These are phyloP conservation scores for Cladosporium sp. DNA, from an alignment of 2,329 filamentous ascomycete species.

Conservation along the genomic window DNA sequence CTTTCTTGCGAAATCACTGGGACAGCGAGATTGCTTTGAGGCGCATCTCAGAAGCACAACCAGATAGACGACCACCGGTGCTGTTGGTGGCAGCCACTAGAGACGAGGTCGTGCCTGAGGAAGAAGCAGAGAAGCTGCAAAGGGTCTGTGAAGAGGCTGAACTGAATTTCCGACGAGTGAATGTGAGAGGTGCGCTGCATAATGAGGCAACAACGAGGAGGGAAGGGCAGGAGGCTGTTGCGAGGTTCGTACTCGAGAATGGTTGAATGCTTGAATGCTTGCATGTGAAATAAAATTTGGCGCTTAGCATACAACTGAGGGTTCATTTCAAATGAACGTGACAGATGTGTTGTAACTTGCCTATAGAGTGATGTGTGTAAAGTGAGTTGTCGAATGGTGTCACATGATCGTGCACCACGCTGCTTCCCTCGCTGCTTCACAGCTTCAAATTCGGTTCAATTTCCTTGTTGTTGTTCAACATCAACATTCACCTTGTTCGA, in stretches of 20 bases:
- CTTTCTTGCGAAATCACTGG: constrained; percentile 63
- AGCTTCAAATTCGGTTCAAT: too few relatives aligned
- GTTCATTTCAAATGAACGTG: too few relatives aligned
- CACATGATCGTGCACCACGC: too few relatives aligned
- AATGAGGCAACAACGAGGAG: constrained; percentile 43
- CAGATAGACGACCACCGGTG: constrained; percentile 28
- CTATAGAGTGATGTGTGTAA: too few relatives aligned
- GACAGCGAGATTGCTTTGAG: constrained; percentile 41
- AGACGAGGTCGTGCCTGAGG: constrained; percentile 56
- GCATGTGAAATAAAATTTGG: too few relatives aligned
- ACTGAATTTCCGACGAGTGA: constrained; percentile 34
- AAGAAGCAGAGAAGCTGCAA: constrained; percentile 52
- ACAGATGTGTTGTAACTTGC: too few relatives aligned
- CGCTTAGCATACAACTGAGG: too few relatives aligned
- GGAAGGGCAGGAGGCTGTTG: constrained; percentile 39
- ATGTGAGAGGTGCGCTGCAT: constrained; percentile 46
- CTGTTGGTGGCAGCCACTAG: constrained; percentile 53
- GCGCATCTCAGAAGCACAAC: constrained; percentile 29
- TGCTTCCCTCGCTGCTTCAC: too few relatives aligned
- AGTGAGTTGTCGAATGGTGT: too few relatives aligned
- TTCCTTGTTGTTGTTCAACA: too few relatives aligned
- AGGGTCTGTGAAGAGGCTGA: constrained; percentile 32
- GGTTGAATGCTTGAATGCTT: too few relatives aligned
- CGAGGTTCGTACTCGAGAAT: constrained; percentile 20
- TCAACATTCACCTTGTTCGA: too few relatives aligned